These are phyloP conservation scores for Evansstolkia leycettana DNA, from an alignment of 495 filamentous ascomycete species.

Conservation along the genomic window DNA sequence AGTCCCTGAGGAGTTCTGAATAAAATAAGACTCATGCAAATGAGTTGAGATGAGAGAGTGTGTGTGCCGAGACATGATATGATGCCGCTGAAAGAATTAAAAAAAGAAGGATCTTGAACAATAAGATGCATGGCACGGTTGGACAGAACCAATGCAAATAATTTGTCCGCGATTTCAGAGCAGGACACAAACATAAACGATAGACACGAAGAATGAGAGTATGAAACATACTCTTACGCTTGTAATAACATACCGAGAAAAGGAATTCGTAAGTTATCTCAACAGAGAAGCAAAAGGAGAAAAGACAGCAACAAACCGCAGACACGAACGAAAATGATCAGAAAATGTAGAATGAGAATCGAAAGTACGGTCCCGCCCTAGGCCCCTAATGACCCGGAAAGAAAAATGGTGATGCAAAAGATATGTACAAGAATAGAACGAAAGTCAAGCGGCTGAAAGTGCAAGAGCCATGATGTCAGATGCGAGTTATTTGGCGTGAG, in stretches of 20 bases:
- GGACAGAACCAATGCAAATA: too few species aligned
- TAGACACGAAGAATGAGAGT: constrained; percentile 23
- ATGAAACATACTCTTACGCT: constrained; percentile 27
- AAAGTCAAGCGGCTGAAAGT: constrained; percentile 4
- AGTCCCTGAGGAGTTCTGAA: too few species aligned
- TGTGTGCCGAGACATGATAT: too few species aligned
- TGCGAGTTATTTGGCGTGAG: neutral
- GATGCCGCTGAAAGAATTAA: too few species aligned
- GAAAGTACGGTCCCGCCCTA: neutral
- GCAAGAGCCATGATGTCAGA: neutral
- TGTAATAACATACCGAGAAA: constrained; percentile 16
- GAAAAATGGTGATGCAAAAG: neutral
- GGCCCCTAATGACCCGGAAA: constrained; percentile 1
- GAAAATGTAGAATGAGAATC: constrained; percentile 2
- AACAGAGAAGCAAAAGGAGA: constrained; percentile 13
- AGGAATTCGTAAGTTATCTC: constrained; percentile 33
- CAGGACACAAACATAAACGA: constrained; percentile 27
- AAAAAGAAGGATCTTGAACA: too few species aligned
- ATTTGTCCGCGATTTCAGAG: constrained; percentile 3
- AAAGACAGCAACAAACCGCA: constrained; percentile 8
- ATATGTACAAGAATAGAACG: constrained; percentile 4
- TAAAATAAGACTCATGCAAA: too few species aligned
- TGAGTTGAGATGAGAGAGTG: too few species aligned
- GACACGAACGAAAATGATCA: constrained; percentile 7
- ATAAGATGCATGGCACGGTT: too few species aligned